Evolutionary conservation across 352 stramenopile genomes (phyloP).

Genomic region (Phytophthora sojae): DNA sequence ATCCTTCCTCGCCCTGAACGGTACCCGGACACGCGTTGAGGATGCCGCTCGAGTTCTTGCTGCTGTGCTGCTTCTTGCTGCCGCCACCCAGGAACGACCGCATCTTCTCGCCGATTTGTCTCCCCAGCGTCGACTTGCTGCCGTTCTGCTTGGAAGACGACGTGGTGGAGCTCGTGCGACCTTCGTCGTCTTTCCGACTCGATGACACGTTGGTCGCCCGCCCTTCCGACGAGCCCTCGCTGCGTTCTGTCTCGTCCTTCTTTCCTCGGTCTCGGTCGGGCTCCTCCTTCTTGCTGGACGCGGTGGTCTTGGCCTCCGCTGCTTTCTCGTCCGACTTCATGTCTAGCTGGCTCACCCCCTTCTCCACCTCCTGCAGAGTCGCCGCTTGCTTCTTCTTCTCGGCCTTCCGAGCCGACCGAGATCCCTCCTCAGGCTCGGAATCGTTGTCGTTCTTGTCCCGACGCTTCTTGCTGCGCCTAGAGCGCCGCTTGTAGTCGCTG

Average conservation of each 20-base stretch:
- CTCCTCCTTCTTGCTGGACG: slow-evolving; percentile 29
- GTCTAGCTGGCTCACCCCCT: slow-evolving; percentile 47
- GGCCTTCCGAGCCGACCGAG: slow-evolving; percentile 39
- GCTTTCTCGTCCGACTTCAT: slow-evolving; percentile 38
- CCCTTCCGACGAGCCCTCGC: slow-evolving; percentile 36
- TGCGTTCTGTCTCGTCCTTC: slow-evolving; percentile 32
- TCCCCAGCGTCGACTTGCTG: slow-evolving; percentile 58
- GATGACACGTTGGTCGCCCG: slow-evolving; percentile 28
- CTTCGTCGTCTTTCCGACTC: slow-evolving; percentile 70
- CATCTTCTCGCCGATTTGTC: slow-evolving; percentile 86
- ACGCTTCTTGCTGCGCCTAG: slow-evolving; percentile 46
- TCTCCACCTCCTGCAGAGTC: slow-evolving; percentile 36
- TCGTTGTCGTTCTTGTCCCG: slow-evolving; percentile 47
- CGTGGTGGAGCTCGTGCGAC: slow-evolving; percentile 39
- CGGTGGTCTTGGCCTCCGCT: slow-evolving; percentile 18
- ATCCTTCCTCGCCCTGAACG: slow-evolving; percentile 85
- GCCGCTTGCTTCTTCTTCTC: slow-evolving; percentile 40
- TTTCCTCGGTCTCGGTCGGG: slow-evolving; percentile 26
- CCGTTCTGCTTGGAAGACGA: slow-evolving; percentile 38
- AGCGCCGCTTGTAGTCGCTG: slow-evolving; percentile 58
- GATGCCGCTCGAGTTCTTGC: slow-evolving; percentile 80
- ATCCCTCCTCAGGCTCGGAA: slow-evolving; percentile 39
- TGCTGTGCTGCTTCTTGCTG: slow-evolving; percentile 69
- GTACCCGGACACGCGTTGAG: slow-evolving; percentile 83
- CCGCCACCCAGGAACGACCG: slow-evolving; percentile 75